Evolutionary conservation across 176 grass and related monocot genomes (phyloP).

Genomic region (Poa pratensis): DNA sequence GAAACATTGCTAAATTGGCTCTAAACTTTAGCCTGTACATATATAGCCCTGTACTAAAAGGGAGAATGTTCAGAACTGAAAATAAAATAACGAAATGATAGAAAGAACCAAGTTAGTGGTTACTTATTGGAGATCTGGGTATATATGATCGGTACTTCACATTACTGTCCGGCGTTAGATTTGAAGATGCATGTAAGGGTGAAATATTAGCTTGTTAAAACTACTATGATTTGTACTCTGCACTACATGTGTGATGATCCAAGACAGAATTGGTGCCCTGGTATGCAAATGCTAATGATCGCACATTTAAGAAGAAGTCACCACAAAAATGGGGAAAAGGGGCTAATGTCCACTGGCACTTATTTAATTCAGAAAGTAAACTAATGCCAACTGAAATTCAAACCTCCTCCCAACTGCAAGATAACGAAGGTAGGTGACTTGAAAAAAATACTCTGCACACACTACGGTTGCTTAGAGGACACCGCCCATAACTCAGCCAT

Average conservation of each 20-base stretch:
- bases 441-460: neutral
- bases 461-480: neutral
- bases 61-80: neutral
- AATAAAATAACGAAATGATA: neutral
- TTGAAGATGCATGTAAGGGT: neutral
- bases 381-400: constrained; percentile 15
- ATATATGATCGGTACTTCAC: neutral
- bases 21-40: too few species aligned
- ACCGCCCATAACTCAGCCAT: neutral
- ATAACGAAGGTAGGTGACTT: neutral
- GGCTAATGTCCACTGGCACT: neutral
- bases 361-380: constrained; percentile 14
- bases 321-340: neutral
- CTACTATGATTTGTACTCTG: neutral
- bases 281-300: neutral
- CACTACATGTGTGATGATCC: neutral
- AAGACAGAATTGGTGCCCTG: neutral
- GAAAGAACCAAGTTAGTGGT: neutral
- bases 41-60: too few species aligned
- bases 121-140: neutral
- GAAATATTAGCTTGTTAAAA: neutral
- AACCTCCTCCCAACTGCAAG: constrained; percentile 15
- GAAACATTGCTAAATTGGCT: neutral
- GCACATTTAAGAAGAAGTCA: neutral
- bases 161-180: neutral